Percentiles rank a stretch among this genome's conserved stretches.
These are phyloP conservation scores for Podospora tetraspora DNA, from an alignment of 495 filamentous ascomycete species.

Conservation along the genomic window DNA sequence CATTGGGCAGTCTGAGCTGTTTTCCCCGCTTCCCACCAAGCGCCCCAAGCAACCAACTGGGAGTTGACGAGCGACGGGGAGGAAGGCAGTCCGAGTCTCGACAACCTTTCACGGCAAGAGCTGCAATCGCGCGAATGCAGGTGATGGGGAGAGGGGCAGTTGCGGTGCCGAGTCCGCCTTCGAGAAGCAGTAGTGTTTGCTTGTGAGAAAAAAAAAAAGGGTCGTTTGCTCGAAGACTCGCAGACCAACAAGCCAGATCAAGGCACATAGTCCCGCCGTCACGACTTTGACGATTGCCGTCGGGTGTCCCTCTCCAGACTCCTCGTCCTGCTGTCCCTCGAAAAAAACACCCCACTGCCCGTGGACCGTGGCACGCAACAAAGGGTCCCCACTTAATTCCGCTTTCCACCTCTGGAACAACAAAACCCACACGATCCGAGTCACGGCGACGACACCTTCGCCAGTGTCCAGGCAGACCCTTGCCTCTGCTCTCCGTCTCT, in stretches of 20 bases:
- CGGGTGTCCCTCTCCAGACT: slow-evolving; percentile 12
- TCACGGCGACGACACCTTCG: slow-evolving; percentile 27
- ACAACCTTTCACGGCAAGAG: slow-evolving; percentile 1
- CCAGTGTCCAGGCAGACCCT: slow-evolving; percentile 18
- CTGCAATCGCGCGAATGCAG: slow-evolving; percentile 3
- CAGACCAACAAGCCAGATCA: neutral
- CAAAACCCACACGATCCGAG: slow-evolving; percentile 24
- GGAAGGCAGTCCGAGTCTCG: neutral
- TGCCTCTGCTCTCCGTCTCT: slow-evolving; percentile 15
- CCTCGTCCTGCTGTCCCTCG: neutral
- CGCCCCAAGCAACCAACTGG: slow-evolving; percentile 9
- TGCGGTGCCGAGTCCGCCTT: neutral
- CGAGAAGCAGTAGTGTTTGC: neutral
- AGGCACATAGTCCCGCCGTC: neutral
- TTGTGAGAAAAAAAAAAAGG: neutral
- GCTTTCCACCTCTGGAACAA: slow-evolving; percentile 28
- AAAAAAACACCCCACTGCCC: neutral
- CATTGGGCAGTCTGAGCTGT: neutral
- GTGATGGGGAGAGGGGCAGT: neutral
- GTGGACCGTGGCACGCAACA: slow-evolving; percentile 11
- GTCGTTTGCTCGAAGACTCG: neutral
- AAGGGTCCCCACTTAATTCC: slow-evolving; percentile 32
- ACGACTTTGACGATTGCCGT: neutral
- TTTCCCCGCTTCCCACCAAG: slow-evolving; percentile 8
- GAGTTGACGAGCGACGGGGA: neutral